phyloP scores from a whole-genome alignment of 2,329 filamentous ascomycete species.

The Aureobasidium vineae region DNA sequence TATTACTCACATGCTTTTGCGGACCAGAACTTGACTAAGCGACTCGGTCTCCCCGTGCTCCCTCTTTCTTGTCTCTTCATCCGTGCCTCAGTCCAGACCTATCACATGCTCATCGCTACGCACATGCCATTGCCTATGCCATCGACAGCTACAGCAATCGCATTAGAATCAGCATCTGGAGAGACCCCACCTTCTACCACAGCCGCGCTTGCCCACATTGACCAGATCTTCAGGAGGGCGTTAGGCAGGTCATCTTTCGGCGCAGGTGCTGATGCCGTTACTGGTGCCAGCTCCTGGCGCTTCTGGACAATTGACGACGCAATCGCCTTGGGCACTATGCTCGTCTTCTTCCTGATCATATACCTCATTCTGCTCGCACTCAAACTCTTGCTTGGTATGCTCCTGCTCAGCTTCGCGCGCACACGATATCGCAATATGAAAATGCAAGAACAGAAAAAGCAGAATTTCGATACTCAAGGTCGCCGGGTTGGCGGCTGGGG shows the following conservation, averaged over 20 bases:
- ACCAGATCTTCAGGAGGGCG: constrained; percentile 72
- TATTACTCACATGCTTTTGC: constrained; percentile 97
- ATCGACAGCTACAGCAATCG: constrained; percentile 46
- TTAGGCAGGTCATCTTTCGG: constrained; percentile 71
- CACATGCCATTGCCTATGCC: constrained; percentile 75
- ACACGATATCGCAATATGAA: constrained; percentile 81
- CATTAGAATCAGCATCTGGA: constrained; percentile 42
- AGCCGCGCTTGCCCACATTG: constrained; percentile 75
- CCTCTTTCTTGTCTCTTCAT: constrained; percentile 95
- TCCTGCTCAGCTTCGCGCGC: constrained; percentile 74
- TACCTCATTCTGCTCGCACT: constrained; percentile 82
- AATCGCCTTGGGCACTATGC: constrained; percentile 76
- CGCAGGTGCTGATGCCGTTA: constrained; percentile 38
- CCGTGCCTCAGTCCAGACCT: constrained; percentile 89
- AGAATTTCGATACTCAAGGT: constrained; percentile 63
- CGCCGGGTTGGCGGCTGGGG: constrained; percentile 79
- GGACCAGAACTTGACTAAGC: constrained; percentile 83
- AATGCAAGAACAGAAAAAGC: constrained; percentile 53
- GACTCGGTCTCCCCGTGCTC: constrained; percentile 86
- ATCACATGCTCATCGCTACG: constrained; percentile 94
- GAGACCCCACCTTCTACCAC: constrained; percentile 67
- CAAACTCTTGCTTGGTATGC: constrained; percentile 78
- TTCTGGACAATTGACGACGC: constrained; percentile 67
- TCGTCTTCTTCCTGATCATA: constrained; percentile 77
- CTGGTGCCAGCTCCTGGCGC: constrained; percentile 38